These are phyloP conservation scores for Alternaria arbusti DNA, from an alignment of 2,329 filamentous ascomycete species.

Conservation along the genomic window DNA sequence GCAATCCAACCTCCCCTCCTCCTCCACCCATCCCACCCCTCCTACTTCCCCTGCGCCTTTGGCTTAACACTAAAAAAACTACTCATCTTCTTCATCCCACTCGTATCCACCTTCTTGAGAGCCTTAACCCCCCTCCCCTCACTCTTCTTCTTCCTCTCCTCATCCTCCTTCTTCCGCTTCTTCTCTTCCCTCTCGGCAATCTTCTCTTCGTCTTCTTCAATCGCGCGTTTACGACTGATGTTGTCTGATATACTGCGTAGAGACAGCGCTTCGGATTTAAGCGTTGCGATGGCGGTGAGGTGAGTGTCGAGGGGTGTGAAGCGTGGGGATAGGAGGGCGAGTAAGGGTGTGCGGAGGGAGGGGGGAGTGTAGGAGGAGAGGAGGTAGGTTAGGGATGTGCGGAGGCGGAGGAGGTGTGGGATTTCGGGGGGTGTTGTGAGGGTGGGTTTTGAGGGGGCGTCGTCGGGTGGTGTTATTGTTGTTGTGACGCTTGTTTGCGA, in stretches of 20 bases:
- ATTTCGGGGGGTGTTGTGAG: slow-evolving; percentile 54
- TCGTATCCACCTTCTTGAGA: slow-evolving; percentile 87
- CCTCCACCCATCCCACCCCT: neutral
- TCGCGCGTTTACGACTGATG: slow-evolving; percentile 67
- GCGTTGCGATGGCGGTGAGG: slow-evolving; percentile 67
- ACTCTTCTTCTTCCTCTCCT: slow-evolving; percentile 83
- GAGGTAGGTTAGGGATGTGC: slow-evolving; percentile 70
- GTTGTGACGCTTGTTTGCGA: neutral
- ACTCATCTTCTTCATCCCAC: slow-evolving; percentile 96
- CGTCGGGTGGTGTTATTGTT: slow-evolving; percentile 9
- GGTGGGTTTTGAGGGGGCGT: slow-evolving; percentile 13
- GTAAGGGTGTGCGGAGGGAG: slow-evolving; percentile 53
- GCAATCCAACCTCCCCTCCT: too few species aligned
- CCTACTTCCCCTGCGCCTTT: slow-evolving; percentile 28
- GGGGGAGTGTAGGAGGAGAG: slow-evolving; percentile 63
- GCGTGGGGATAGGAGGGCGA: slow-evolving; percentile 57
- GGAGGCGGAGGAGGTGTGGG: slow-evolving; percentile 66
- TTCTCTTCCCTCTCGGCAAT: slow-evolving; percentile 67
- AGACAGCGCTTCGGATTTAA: slow-evolving; percentile 74
- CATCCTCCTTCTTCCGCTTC: slow-evolving; percentile 84
- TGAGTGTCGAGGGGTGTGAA: slow-evolving; percentile 77
- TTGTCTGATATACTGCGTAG: slow-evolving; percentile 73
- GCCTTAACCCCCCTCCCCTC: slow-evolving; percentile 79
- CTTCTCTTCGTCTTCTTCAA: slow-evolving; percentile 65
- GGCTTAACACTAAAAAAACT: slow-evolving; percentile 81